Evolutionary conservation across 345 rosid genomes (phyloP).

Genomic region (Abelmoschus esculentus): DNA sequence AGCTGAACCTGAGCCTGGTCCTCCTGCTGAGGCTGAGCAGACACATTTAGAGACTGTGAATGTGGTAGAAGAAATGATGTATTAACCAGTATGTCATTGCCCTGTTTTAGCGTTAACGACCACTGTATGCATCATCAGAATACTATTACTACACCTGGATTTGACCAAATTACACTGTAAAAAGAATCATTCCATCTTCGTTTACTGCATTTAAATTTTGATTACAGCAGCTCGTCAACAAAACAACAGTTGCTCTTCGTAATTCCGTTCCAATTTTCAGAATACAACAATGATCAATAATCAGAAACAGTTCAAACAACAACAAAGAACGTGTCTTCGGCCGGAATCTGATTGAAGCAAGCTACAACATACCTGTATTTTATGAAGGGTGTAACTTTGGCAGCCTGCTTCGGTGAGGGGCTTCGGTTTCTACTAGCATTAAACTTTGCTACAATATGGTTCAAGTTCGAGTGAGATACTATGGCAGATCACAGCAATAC

Average conservation of each 20-base stretch:
- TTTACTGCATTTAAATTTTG: background rate
- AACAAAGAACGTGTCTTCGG: background rate
- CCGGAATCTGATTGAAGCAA: background rate
- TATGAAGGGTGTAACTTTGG: background rate
- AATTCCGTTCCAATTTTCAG: background rate
- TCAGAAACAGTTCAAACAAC: background rate
- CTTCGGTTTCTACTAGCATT: background rate
- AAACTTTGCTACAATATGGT: background rate
- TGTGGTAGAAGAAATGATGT: slow-evolving; percentile 25
- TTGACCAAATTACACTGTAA: too few relatives aligned
- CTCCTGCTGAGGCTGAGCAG: slow-evolving; percentile 25
- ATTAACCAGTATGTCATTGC: too few relatives aligned
- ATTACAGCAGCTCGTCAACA: background rate
- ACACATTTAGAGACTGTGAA: slow-evolving; percentile 21
- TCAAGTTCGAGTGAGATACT: background rate
- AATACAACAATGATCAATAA: background rate
- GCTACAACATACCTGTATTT: background rate
- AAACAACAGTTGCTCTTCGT: background rate
- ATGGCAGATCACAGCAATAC: background rate
- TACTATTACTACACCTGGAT: too few relatives aligned
- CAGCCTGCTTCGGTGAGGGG: background rate
- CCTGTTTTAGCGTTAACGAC: too few relatives aligned
- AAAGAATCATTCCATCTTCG: background rate
- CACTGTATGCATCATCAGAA: too few relatives aligned
- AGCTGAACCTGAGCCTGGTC: slow-evolving; percentile 33